Base-by-base conservation (phyloP, 2,329 filamentous ascomycete genomes). In the Colletotrichum sp. region DNA sequence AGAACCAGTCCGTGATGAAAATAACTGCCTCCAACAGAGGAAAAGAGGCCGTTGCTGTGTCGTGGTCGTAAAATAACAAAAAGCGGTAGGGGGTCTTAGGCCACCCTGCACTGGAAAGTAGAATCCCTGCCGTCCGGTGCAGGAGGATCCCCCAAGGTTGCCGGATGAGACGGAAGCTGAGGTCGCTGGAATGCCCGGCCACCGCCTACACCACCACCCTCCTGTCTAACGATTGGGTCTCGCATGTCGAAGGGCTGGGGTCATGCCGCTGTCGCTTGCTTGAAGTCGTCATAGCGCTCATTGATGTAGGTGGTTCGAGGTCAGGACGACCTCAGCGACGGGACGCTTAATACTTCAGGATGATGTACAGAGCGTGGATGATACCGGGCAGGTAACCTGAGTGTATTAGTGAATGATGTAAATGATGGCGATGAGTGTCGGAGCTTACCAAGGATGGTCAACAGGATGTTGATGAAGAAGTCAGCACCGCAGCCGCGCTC, bases 341-440 rank as follows among this genome's bases (percentile, higher is more conserved):
- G 30, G 7, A 8, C 69, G 63, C 72, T 79, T 95, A 98, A 85
- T 96, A 96, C 88, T 96, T 97, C 82, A 97, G 90, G 81, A 98
- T 97, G 83, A 98, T 96, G 91, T 97, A 98, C 89, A 98, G 88
- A 78, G 96, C 96, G 89, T 98, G 96, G 86, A 98, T 95, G 88
- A 98, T 96, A 86, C 95, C 95, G 79, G 94, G 94, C 82, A 96
- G 90, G 84, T 90, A 90, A 83, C 88, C 88, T 89, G 69, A 80
- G 83, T 85, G 67, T 55, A 44, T 78, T 76, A 78, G 65, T 28
- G 26, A 18, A 15, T 28, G 26, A n/a, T 30, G 10, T 15, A 5
- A 4, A 1, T 34, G 44, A 52, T 69, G 67, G 62, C 71, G 39
- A 71, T 57, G 28, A 57, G 55, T 49, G 39, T 57, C 72, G 65